These are phyloP conservation scores for Taphrina sp. DNA, from an alignment of 1,139 yeast species.

Conservation along the genomic window DNA sequence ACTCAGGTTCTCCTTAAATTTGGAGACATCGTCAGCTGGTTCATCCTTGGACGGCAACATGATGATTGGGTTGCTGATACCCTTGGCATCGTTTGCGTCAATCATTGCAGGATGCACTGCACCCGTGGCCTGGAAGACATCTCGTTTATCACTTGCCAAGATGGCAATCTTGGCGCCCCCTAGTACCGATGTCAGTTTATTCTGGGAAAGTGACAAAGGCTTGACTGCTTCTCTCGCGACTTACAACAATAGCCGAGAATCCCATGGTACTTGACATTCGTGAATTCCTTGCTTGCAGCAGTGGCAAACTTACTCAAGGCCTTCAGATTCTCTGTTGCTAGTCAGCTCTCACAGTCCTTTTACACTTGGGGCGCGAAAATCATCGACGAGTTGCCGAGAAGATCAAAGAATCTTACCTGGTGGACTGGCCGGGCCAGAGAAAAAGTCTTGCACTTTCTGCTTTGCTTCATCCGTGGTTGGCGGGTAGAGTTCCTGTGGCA, in stretches of 20 bases:
- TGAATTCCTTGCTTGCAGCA: conserved; percentile 27
- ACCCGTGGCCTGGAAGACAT: conserved; percentile 36
- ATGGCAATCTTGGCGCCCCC: conserved; percentile 37
- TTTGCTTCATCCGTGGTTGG: conserved; percentile 29
- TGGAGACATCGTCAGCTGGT: conserved; percentile 32
- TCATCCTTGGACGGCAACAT: conserved; percentile 37
- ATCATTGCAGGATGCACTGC: conserved; percentile 38
- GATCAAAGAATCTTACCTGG: too few species aligned
- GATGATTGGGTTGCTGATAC: conserved; percentile 36
- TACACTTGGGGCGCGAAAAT: too few species aligned
- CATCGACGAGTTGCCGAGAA: too few species aligned
- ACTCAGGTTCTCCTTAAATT: conserved; percentile 25
- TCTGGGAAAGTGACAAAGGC: neutral
- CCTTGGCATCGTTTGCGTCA: conserved; percentile 36
- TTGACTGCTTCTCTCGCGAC: conserved; percentile 10
- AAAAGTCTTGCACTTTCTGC: conserved; percentile 17
- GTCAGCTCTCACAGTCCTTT: too few species aligned
- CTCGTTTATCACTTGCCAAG: conserved; percentile 32
- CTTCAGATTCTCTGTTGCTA: too few species aligned
- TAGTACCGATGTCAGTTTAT: conserved; percentile 29
- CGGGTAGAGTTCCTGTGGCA: conserved; percentile 27
- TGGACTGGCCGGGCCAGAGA: conserved; percentile 22
- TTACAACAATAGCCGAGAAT: conserved; percentile 30
- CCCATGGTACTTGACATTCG: conserved; percentile 28
- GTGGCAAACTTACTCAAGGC: conserved; percentile 33